Evolutionary conservation across 177 flowering plant genomes (phyloP), one percentile per base, ranked within the genome.

Genomic region (Vitis hybrid): DNA sequence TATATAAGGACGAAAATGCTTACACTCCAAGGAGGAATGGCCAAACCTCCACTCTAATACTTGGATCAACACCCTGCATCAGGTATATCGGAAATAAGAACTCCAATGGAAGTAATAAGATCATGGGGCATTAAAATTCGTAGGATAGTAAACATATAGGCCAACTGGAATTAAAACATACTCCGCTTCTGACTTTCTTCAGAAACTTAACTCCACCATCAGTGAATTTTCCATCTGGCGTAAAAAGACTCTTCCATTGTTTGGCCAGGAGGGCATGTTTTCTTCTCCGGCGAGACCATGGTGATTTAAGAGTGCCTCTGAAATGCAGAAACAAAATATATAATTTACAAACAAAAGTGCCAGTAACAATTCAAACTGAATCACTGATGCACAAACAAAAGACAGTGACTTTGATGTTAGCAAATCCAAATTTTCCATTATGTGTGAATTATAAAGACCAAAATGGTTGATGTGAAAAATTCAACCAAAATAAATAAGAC

Each of bases 11-110:
- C 10, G 55, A 3, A n/a, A 11, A 72, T 57, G 60, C 98, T 90
- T 94, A 94, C 98, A 94, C 79, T 81, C 98, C 97, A 70, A 92
- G 96, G 49, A 94, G 91, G 74, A 90, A 94, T 48, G 98, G 98
- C 96, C 97, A 94, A 75, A 92, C 98, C 77, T 92, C 94, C 8
- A 82, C 80, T 81, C 93, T 85, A 14, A 94, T 89, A 72, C 87
- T 88, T 65, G 93, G 94, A 87, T 94, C 94, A 76, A 94, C 81
- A 52, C 97, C 97, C 97, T 92, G 76, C 74, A 85, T 18, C 19
- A 52, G 53, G 70, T 62, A 60, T 51, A 29, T 4, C 22, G 72
- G 39, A 29, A 71, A 62, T 72, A n/a, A 74, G 45, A 66, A 64
- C 18, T 14, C 52, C 52, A 58, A 60, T 0, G 55, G 62, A 29